phyloP scores from a whole-genome alignment of 2,329 filamentous ascomycete species.

The Trichophyton rubrum region DNA sequence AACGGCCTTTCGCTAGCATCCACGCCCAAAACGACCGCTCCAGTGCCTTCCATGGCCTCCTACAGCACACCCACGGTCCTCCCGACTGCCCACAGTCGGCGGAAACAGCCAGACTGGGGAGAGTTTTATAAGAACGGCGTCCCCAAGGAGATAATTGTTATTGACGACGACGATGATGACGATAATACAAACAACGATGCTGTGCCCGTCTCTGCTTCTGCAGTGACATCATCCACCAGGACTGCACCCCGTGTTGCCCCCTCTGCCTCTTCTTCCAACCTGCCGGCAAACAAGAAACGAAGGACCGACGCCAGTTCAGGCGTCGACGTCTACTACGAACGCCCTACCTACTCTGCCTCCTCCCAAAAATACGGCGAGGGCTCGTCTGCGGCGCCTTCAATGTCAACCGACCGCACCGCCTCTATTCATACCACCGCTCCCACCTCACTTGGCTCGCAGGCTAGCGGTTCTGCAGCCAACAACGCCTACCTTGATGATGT shows the following conservation, averaged over 20 bases:
- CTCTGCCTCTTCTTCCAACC: slow-evolving; percentile 17
- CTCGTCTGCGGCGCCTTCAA: slow-evolving; percentile 51
- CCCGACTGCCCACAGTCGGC: slow-evolving; percentile 13
- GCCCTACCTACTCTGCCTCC: slow-evolving; percentile 58
- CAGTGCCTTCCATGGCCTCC: slow-evolving; percentile 7
- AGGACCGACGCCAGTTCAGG: slow-evolving; percentile 42
- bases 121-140: slow-evolving; percentile 73
- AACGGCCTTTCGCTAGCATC: slow-evolving; percentile 10
- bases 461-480: slow-evolving; percentile 37
- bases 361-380: slow-evolving; percentile 57
- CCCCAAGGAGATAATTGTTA: slow-evolving; percentile 75
- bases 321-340: slow-evolving; percentile 53
- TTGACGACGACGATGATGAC: slow-evolving; percentile 39
- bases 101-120: slow-evolving; percentile 53
- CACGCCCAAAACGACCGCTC: slow-evolving; percentile 2
- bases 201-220: slow-evolving; percentile 13
- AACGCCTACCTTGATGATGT: slow-evolving; percentile 55
- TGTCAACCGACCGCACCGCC: slow-evolving; percentile 71
- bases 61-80: slow-evolving; percentile 11
- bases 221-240: slow-evolving; percentile 13
- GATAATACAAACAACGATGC: slow-evolving; percentile 22
- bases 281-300: slow-evolving; percentile 53
- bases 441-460: slow-evolving; percentile 65
- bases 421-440: slow-evolving; percentile 79
- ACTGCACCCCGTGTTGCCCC: not conserved